Conservation (phyloP, 352 stramenopile species). For the Phytophthora crassamura region DNA sequence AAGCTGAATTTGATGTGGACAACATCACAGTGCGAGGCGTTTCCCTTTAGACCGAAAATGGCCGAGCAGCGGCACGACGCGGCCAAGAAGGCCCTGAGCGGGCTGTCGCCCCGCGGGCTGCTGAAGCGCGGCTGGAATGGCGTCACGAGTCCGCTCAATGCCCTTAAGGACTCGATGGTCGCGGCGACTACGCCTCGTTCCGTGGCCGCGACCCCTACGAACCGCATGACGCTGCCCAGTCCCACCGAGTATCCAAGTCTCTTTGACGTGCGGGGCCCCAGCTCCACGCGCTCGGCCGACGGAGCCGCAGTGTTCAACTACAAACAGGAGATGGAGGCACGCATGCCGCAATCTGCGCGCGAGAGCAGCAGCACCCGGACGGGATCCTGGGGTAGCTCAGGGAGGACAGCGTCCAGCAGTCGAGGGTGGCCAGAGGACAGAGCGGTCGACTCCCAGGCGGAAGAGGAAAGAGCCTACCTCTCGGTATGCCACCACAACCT, state of each 20-base stretch:
- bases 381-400: slow-evolving; percentile 43
- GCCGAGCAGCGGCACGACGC: slow-evolving; percentile 20
- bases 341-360: slow-evolving; percentile 44
- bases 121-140: slow-evolving; percentile 74
- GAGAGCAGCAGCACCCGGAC: slow-evolving; percentile 40
- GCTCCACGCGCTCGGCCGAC: slow-evolving; percentile 48
- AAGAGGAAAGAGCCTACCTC: slow-evolving; percentile 74
- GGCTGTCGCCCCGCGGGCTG: slow-evolving; percentile 64
- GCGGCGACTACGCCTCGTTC: slow-evolving; percentile 55
- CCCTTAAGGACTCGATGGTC: slow-evolving; percentile 73
- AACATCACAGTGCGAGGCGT: slow-evolving; percentile 16
- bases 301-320: slow-evolving; percentile 20
- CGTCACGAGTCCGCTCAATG: slow-evolving; percentile 63
- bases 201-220: slow-evolving; percentile 37
- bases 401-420: slow-evolving; percentile 29
- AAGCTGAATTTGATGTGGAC: slow-evolving; percentile 5
- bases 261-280: slow-evolving; percentile 65
- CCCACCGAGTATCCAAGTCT: slow-evolving; percentile 76
- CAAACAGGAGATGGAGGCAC: slow-evolving; percentile 22
- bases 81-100: slow-evolving; percentile 46
- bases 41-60: slow-evolving; percentile 32
- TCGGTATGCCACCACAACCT: slow-evolving; percentile 82
- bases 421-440: slow-evolving; percentile 18
- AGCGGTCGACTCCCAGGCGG: slow-evolving; percentile 41
- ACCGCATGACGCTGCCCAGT: slow-evolving; percentile 48